Base-by-base conservation (phyloP, 441 rosid species). In the Geranium incanum region DNA sequence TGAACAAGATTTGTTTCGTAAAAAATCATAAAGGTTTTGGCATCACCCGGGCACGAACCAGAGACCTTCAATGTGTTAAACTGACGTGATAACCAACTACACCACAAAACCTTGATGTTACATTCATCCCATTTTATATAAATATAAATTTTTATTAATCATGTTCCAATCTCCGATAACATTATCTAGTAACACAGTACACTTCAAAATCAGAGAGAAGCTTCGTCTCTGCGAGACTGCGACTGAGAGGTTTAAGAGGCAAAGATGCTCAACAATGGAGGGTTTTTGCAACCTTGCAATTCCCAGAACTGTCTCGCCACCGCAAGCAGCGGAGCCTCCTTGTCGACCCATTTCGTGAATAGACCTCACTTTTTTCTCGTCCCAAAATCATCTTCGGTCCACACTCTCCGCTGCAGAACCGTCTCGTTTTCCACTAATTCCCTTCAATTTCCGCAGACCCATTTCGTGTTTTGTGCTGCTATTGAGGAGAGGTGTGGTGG, bases 11-110 rank as follows among this genome's bases (percentile, higher is more conserved):
- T 28, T 28, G 33, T 28, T 28, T 28, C 33, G 33, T 28, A 28
- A 28, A 28, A 28, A 28, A 28, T 0, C 33, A 28, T 0, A 28
- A 28, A 28, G 3, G 3, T 1, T 1, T 0, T 88, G 91, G 92
- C 88, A 70, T 91, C 92, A 87, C 97, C 95, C 97, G 87, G 84
- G 74, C 68, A 88, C 81, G 87, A 88, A 88, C 91, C 88, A 89
- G 87, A 89, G 95, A 89, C 95, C 95, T 94, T 87, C 95, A 85
- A 88, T 87, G 94, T 88, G 97, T 89, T 92, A 90, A 90, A 94
- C 92, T 90, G 92, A 94, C 93, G 96, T 87, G 97, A 89, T 87
- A 93, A 89, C 96, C 98, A 91, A 89, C 96, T 88, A 86, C 96
- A 91, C 97, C 98, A 93, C 89, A 87, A 93, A 76, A 83, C 87